Percentiles rank a stretch among this genome's conserved stretches.
phyloP scores from a whole-genome alignment of 495 filamentous ascomycete species.

The Zalerion maritima region DNA sequence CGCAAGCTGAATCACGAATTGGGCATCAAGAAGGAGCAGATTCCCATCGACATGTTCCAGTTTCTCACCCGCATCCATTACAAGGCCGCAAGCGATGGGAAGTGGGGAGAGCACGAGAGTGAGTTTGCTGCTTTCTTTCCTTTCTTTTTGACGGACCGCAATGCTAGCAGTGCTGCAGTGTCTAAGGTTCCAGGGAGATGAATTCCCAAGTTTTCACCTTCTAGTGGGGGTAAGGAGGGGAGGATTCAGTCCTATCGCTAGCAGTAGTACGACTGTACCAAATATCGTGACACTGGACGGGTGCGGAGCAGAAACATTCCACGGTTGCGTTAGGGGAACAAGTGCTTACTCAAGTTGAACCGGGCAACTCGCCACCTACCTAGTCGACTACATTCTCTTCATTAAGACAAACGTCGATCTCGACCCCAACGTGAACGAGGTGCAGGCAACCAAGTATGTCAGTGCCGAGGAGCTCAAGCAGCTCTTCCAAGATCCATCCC shows the following conservation, averaged over 20 bases:
- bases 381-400: slow-evolving; percentile 98
- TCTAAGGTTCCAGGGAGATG: too few relatives aligned
- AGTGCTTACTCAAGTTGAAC: not conserved
- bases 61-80: slow-evolving; percentile 98
- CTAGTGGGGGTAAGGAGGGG: too few relatives aligned
- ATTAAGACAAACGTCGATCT: slow-evolving; percentile 87
- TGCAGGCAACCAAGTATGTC: slow-evolving; percentile 68
- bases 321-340: not conserved
- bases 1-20: slow-evolving; percentile 90
- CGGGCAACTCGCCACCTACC: slow-evolving; percentile 2
- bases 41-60: slow-evolving; percentile 80
- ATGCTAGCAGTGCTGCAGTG: too few relatives aligned
- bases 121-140: slow-evolving; percentile 18
- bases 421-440: slow-evolving; percentile 73
- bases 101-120: slow-evolving; percentile 99
- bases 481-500: slow-evolving; percentile 64
- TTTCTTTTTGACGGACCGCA: not conserved
- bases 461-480: slow-evolving; percentile 65
- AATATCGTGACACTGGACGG: too few relatives aligned
- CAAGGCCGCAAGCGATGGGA: slow-evolving; percentile 89
- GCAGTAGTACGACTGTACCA: too few relatives aligned
- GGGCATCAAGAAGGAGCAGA: slow-evolving; percentile 78
- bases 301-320: too few relatives aligned
- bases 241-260: too few relatives aligned
- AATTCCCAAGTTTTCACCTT: too few relatives aligned